Percentiles rank a stretch among this genome's conserved stretches.
phyloP scores from a whole-genome alignment of 1,284 basidiomycete genomes.

The Marasmius fiardii region DNA sequence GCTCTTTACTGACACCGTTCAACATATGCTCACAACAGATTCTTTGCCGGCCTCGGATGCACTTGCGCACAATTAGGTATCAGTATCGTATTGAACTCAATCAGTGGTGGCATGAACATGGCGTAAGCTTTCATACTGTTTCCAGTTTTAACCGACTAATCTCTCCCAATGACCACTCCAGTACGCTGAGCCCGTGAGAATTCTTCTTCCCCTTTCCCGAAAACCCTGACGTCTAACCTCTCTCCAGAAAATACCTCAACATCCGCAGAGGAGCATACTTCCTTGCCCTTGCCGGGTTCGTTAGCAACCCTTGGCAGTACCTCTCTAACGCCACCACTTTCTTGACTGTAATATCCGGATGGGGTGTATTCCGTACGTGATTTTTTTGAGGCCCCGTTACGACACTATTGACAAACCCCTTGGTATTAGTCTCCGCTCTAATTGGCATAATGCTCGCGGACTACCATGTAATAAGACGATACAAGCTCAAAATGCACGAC shows the following conservation, averaged over 20 bases:
- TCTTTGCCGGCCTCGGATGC: slow-evolving; percentile 20
- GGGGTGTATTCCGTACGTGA: slow-evolving; percentile 17
- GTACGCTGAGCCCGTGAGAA: slow-evolving; percentile 4
- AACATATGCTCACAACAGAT: slow-evolving; percentile 7
- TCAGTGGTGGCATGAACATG: slow-evolving; percentile 20
- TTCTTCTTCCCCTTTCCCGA: background rate
- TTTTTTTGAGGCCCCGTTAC: background rate
- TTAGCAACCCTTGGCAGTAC: slow-evolving; percentile 18
- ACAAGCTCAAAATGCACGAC: slow-evolving; percentile 16
- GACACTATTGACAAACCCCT: background rate
- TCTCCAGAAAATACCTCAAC: slow-evolving; percentile 15
- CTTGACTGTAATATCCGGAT: slow-evolving; percentile 19
- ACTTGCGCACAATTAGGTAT: slow-evolving; percentile 20
- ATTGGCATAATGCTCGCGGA: slow-evolving; percentile 18
- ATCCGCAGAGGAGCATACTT: slow-evolving; percentile 18
- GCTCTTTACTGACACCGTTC: background rate
- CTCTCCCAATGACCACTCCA: background rate
- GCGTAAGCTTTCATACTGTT: slow-evolving; percentile 5
- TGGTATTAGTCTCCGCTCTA: slow-evolving; percentile 15
- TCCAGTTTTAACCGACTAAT: too few species aligned
- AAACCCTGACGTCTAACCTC: background rate
- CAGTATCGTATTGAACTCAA: slow-evolving; percentile 20
- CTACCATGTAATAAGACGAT: slow-evolving; percentile 17
- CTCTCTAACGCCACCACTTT: slow-evolving; percentile 17
- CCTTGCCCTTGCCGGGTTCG: slow-evolving; percentile 12